Base-by-base conservation (phyloP, 2,329 filamentous ascomycete genomes). In the Trichophyton verrucosum region DNA sequence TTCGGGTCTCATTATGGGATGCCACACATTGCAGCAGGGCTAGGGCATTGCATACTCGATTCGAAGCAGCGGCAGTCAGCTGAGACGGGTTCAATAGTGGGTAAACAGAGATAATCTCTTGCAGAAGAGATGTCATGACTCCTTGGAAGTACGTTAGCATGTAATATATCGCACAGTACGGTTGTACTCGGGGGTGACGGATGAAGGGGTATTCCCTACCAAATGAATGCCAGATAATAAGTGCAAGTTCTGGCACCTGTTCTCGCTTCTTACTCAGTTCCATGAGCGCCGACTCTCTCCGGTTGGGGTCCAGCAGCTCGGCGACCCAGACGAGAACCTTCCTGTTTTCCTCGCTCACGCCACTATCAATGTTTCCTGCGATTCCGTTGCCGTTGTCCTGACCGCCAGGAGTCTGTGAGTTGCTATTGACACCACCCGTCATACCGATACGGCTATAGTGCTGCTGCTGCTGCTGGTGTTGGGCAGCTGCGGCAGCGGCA, bases 71-170 rank as follows among this genome's bases (percentile, higher is more conserved):
- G 2, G 94, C 94, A 6, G 94, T 99, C 69, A 99, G 83, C 77
- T 97, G 92, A 57, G 91, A 96, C 4, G 94, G 94, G 74, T 96
- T 99, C 68, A 99, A 83, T 3, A 99, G 83, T 30, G 91, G 95
- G 73, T 99, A 99, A 60, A 99, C 94, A 9, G 92, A 96, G 71
- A 99, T 99, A 72, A 99, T 99, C 77, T 99, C 94, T 75, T 97
- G 92, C 38, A 97, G 82, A 24, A 99, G 81, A 60, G 91, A 95
- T 53, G 94, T 96, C 94, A 99, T 99, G 70, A 99, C 94, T 69
- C 91, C 91, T 96, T 9, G 4, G 6, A 17, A 42, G 33, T 62
- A 61, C 58, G 53, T 40, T 22, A 36, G 53, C 11, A 42, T 44
- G 27, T 36, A 61, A 56, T 55, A 38, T 24, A 8, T 36, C 33